phyloP scores from a whole-genome alignment of 208 protist species.

The Blechomonas ayalai region DNA sequence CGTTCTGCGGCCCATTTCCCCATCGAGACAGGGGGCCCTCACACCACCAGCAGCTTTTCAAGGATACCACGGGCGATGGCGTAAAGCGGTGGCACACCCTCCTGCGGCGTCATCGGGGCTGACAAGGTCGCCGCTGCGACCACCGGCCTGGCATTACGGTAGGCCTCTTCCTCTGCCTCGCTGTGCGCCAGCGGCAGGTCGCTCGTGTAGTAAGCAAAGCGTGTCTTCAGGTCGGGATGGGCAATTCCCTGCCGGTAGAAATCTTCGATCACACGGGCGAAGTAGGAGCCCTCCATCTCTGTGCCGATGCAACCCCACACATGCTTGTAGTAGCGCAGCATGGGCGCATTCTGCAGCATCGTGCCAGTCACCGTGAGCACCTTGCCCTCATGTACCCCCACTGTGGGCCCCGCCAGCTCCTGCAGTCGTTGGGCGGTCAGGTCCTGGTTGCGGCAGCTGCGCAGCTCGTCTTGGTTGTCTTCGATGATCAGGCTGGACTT shows the following conservation, averaged over 20 bases:
- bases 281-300: constrained; percentile 89
- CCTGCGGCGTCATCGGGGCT: constrained; percentile 57
- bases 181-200: constrained; percentile 67
- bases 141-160: constrained; percentile 5
- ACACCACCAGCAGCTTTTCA: constrained; percentile 40
- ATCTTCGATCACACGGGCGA: constrained; percentile 77
- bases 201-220: constrained; percentile 87
- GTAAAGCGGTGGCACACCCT: constrained; percentile 84
- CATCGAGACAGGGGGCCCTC: background rate
- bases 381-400: constrained; percentile 60
- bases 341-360: constrained; percentile 77
- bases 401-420: constrained; percentile 40
- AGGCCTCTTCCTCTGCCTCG: constrained; percentile 36
- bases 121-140: constrained; percentile 36
- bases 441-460: constrained; percentile 75
- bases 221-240: constrained; percentile 39
- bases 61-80: constrained; percentile 78
- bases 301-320: constrained; percentile 78
- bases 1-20: background rate
- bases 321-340: constrained; percentile 77
- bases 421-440: constrained; percentile 38
- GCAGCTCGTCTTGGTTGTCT: constrained; percentile 79
- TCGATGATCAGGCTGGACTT: constrained; percentile 80
- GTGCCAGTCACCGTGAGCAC: constrained; percentile 81
- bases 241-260: constrained; percentile 76